These are phyloP conservation scores for Parathielavia appendiculata DNA, from an alignment of 495 filamentous ascomycete genomes.

Conservation along the genomic window DNA sequence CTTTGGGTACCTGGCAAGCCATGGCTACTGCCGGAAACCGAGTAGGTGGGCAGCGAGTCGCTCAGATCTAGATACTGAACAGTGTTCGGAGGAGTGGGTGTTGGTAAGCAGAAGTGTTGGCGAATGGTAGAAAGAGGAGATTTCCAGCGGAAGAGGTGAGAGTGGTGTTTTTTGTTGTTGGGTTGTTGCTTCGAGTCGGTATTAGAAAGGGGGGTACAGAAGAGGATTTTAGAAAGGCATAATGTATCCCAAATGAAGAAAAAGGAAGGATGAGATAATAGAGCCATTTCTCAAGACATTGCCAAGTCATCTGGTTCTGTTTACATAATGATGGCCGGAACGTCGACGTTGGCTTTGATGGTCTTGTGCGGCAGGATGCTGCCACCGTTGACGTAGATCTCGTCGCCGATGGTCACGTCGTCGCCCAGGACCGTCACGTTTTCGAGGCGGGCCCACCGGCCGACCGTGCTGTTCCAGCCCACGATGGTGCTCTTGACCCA, in stretches of 20 bases:
- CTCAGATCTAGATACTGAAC: neutral
- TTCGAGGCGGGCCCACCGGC: conserved; percentile 92
- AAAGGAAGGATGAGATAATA: neutral
- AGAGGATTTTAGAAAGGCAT: conserved; percentile 12
- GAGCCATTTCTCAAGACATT: neutral
- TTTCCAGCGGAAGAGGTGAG: neutral
- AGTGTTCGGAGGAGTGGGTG: neutral
- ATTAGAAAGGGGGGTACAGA: conserved; percentile 11
- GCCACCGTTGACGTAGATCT: conserved; percentile 98
- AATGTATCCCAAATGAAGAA: conserved; percentile 11
- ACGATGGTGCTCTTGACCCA: conserved; percentile 99
- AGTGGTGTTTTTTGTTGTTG: neutral
- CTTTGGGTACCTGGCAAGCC: no score
- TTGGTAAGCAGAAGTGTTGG: neutral
- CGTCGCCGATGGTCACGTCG: conserved; percentile 98
- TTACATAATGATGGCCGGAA: conserved; percentile 85
- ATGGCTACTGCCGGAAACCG: no score
- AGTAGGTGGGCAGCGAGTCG: neutral
- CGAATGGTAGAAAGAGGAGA: neutral
- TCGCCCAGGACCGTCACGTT: conserved; percentile 97
- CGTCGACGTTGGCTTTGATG: conserved; percentile 97
- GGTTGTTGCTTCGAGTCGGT: conserved; percentile 6
- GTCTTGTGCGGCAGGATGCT: conserved; percentile 96
- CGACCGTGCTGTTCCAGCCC: conserved; percentile 96
- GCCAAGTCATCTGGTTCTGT: neutral